Evolutionary conservation across 306 rosid genomes (phyloP), one percentile per base, ranked within the genome.

Genomic region (Cicer cuneatum): DNA sequence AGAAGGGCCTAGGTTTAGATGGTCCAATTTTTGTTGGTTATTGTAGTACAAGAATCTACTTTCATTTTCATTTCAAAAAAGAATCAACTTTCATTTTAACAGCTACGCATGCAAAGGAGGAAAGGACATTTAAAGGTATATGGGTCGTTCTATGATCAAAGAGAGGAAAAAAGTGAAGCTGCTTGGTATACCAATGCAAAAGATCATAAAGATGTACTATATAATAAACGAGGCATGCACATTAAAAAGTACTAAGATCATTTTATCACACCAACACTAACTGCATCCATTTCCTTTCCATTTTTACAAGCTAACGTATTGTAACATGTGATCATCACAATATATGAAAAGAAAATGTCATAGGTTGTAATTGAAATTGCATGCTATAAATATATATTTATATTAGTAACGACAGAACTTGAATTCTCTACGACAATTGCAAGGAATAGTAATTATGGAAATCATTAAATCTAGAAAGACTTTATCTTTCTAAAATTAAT

Each of bases 251-350:
- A 64, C 24, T 15, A 41, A 40, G 12, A 74, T 68, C 46, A 78
- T 73, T 74, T 37, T 69, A 56, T 63, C 33, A 41, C 37, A 62
- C 74, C 78, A 62, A 73, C 80, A 78, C 77, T 53, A 14, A 38
- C 70, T 52, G 76, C 77, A 67, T 59, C 29, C 16, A 29, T 78
- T 51, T 52, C 29, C 66, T 73, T 69, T 78, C 39, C 81, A 69
- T 74, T 49, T 49, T 5, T 43, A 72, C 68, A 46, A 56, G 38
- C 65, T n/a, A 63, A 39, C 43, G 54, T 33, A 63, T 52, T 15
- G 49, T 39, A 42, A 18, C n/a, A 72, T 51, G 16, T 9, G 10
- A 62, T 69, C 53, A 69, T 75, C 43, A 54, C 70, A 19, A 66
- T 47, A 66, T 39, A 49, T 72, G 53, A 69, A 78, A 78, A 63